A percentile compares a stretch with the other conserved stretches of the same genome.
Evolutionary conservation across 305 asterid species (phyloP).

Genomic region (Rubia balearica): DNA sequence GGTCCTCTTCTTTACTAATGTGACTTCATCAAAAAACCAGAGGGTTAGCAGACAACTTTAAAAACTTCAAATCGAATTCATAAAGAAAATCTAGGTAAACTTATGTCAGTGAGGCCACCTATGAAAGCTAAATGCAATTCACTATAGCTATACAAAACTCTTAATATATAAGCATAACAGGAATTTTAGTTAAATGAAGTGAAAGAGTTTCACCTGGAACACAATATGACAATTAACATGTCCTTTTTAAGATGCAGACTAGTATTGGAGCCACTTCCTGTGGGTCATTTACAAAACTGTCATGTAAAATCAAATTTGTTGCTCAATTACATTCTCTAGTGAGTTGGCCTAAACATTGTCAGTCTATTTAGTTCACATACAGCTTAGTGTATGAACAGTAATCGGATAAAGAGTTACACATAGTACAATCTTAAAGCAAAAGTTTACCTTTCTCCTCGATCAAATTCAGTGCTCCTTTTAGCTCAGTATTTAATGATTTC

Average conservation of each 20-base stretch:
- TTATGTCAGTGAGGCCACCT: neutral
- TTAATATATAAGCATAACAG: neutral
- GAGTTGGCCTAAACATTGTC: neutral
- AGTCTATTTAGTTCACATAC: neutral
- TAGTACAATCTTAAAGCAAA: slow-evolving; percentile 17
- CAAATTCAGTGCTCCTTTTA: slow-evolving; percentile 39
- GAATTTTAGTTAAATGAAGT: neutral
- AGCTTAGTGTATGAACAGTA: neutral
- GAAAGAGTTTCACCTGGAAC: neutral
- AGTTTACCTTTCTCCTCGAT: slow-evolving; percentile 75
- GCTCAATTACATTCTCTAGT: neutral
- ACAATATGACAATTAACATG: neutral
- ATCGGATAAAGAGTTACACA: neutral
- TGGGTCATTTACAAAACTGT: neutral
- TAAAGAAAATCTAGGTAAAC: neutral
- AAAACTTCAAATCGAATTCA: neutral
- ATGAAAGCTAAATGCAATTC: neutral
- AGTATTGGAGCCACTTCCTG: neutral
- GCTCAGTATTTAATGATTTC: slow-evolving; percentile 49
- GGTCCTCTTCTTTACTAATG: neutral
- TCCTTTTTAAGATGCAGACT: neutral
- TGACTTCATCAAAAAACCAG: neutral
- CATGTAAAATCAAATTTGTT: neutral
- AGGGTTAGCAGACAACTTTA: slow-evolving; percentile 3
- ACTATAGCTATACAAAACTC: neutral